Percentiles rank a stretch among this genome's conserved stretches.
These are phyloP conservation scores for Cucumis variabilis DNA, from an alignment of 331 rosid genomes.

Conservation along the genomic window DNA sequence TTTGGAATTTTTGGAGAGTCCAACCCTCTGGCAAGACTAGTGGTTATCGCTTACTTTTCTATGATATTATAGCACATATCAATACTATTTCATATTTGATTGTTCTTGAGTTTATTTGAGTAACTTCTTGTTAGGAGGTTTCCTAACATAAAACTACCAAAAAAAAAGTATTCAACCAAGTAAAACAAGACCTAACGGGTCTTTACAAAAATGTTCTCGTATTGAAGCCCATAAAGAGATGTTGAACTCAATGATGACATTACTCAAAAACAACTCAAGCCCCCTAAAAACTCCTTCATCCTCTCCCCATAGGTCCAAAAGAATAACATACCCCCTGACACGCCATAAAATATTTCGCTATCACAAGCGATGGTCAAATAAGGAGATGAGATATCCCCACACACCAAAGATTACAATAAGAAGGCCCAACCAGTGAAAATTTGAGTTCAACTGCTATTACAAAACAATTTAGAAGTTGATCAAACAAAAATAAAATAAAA, in stretches of 20 bases:
- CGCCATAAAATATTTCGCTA: background rate
- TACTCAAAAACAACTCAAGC: background rate
- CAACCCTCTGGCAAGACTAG: no score
- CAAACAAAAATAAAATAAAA: no score
- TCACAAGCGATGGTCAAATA: background rate
- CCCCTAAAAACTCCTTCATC: background rate
- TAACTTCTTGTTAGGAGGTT: no score
- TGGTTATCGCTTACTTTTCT: no score
- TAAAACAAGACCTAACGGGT: background rate
- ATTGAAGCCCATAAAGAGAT: background rate
- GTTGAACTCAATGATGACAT: background rate
- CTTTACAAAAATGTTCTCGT: background rate
- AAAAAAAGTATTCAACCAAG: background rate
- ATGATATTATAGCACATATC: no score
- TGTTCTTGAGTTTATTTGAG: no score
- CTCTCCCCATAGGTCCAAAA: background rate
- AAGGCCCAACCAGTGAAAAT: background rate
- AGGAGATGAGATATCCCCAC: background rate
- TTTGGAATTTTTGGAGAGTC: no score
- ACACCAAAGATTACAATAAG: background rate
- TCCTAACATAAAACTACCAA: background rate
- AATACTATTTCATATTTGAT: no score
- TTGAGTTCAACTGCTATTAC: background rate
- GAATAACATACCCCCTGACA: background rate
- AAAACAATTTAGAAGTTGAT: no score